Evolutionary conservation across 176 grass and related monocot species (phyloP), one percentile per base, ranked within the genome.

Genomic region (Chloris gayana): DNA sequence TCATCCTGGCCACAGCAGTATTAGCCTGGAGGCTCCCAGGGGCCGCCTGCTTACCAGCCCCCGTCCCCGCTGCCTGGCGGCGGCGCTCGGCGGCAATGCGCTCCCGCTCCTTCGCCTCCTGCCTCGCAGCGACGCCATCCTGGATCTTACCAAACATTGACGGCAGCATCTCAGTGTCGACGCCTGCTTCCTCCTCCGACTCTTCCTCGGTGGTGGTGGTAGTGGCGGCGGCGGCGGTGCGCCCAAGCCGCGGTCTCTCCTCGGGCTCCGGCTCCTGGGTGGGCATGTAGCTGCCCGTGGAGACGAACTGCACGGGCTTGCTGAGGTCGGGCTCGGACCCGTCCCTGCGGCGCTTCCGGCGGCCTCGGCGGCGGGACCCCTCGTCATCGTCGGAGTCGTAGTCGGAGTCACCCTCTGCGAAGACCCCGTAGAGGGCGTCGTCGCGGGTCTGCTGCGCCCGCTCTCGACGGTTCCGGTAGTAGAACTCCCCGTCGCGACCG

Each of bases 401-500:
- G 67, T 85, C 93, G 49, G 79, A 88, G 75, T 80, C 81, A 4
- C 84, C 87, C 27, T 82, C 87, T 67, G 79, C 93, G 78, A 97
- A 92, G 14, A 85, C 80, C n/a, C 95, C 92, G 67, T 94, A 91
- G 81, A 98, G 34, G 45, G 81, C 69, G 71, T 93, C 92, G 58
- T 98, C 95, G 18, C 80, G 84, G 26, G 88, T 83, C 85, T 93
- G 92, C 17, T 66, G 51, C 21, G 83, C 59, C 2, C 86, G 88
- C 85, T 93, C 83, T 51, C 91, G 91, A 45, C 87, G 82, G 60
- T 39, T 44, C 62, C 41, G 31, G 80, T 91, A 93, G 77, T 83
- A 94, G 87, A 94, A 94, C 85, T 94, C 95, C 33, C 87, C 92
- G 60, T 94, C 95, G 61, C 89, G 80, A 59, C 60, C 80, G 72